Percentiles rank a stretch among this genome's conserved stretches.
Conservation (phyloP, 768 basidiomycete genomes). For the Psilocybe sp. region DNA sequence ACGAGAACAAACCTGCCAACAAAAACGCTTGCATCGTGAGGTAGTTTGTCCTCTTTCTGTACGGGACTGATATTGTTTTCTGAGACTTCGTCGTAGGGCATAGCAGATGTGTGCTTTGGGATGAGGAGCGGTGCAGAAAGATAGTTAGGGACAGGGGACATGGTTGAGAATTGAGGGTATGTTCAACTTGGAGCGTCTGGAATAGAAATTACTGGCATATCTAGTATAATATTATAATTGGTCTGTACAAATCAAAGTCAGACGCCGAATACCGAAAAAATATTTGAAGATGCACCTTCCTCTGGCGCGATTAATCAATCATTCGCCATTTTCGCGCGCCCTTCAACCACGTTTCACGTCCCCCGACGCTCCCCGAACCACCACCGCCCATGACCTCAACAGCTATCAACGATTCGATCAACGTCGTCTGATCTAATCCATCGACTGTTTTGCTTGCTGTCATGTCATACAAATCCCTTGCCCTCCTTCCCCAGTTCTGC, state of each 20-base stretch:
- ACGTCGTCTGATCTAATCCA: constrained; percentile 19
- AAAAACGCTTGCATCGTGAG: constrained; percentile 80
- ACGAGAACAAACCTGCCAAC: constrained; percentile 66
- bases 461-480: constrained; percentile 34
- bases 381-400: constrained; percentile 12
- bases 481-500: constrained; percentile 1
- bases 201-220: no score
- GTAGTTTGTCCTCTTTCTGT: constrained; percentile 45
- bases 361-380: constrained; percentile 34
- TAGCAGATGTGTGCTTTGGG: constrained; percentile 30
- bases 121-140: constrained; percentile 59
- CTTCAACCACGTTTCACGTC: constrained; percentile 39
- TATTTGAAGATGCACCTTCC: background rate
- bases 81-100: constrained; percentile 10
- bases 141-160: constrained; percentile 7
- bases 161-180: constrained; percentile 14
- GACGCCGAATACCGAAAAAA: constrained; percentile 17
- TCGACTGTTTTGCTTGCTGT: constrained; percentile 40
- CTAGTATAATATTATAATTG: constrained; percentile 16
- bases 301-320: constrained; percentile 21
- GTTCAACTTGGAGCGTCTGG: background rate
- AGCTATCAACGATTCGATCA: constrained; percentile 33
- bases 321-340: constrained; percentile 20
- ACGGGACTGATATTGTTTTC: constrained; percentile 19
- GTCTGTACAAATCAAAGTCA: constrained; percentile 13